phyloP scores from a whole-genome alignment of 768 basidiomycete genomes.

The Mycena maculata region DNA sequence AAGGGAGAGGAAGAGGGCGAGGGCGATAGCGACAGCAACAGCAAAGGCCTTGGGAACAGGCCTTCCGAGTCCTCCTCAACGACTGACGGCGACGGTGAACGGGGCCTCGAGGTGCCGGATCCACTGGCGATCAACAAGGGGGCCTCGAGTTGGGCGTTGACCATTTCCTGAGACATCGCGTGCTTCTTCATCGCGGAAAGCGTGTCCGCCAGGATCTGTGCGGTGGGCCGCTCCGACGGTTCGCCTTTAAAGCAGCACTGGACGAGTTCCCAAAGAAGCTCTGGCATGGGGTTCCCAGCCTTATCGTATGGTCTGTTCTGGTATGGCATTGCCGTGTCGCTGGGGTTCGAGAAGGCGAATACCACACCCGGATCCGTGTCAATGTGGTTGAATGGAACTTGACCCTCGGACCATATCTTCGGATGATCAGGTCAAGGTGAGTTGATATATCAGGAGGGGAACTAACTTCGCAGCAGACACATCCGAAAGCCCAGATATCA shows the following conservation, averaged over 20 bases:
- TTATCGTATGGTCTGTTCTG: background rate
- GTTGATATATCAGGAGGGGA: background rate
- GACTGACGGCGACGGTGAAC: too few species aligned
- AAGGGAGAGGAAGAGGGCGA: background rate
- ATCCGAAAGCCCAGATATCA: conserved; percentile 16
- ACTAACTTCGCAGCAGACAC: conserved; percentile 15
- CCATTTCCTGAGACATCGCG: background rate
- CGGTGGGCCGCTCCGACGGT: background rate
- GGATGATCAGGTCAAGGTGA: background rate
- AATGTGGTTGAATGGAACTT: background rate
- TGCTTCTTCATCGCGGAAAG: background rate
- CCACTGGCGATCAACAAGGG: background rate
- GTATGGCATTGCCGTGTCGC: too few species aligned
- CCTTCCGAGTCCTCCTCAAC: too few species aligned
- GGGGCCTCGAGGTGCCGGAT: background rate
- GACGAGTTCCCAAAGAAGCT: conserved; percentile 1
- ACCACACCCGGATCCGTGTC: background rate
- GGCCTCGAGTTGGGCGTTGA: too few species aligned
- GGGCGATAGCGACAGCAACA: background rate
- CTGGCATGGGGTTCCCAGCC: background rate
- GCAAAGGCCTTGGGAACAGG: background rate
- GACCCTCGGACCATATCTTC: conserved; percentile 5
- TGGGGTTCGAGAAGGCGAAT: too few species aligned
- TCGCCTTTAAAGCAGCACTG: background rate
- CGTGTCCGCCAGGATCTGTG: background rate